Evolutionary conservation across 164 flowering plant genomes (phyloP).

Genomic region (Sedum album): DNA sequence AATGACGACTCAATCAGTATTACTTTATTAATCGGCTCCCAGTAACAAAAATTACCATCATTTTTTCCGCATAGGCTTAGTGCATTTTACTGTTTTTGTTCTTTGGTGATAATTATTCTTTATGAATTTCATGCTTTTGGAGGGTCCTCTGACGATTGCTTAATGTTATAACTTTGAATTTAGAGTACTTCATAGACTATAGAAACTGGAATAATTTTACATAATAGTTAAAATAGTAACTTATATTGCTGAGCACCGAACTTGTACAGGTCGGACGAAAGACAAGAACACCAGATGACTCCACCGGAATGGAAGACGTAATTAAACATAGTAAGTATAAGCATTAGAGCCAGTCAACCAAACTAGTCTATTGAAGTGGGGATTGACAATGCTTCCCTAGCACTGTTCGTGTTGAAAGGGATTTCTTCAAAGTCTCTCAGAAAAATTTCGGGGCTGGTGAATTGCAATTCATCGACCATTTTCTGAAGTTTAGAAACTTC

Average conservation of each 20-base stretch:
- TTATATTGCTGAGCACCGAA: background rate
- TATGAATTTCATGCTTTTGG: background rate
- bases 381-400: background rate
- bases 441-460: slow-evolving; percentile 21
- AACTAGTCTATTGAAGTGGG: slow-evolving; percentile 1
- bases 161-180: background rate
- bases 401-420: background rate
- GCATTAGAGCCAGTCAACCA: background rate
- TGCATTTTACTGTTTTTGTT: background rate
- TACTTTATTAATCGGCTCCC: background rate
- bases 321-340: background rate
- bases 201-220: background rate
- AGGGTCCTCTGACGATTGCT: background rate
- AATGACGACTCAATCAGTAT: background rate
- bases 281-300: background rate
- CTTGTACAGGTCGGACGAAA: background rate
- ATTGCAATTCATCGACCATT: slow-evolving; percentile 29
- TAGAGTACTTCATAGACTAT: background rate
- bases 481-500: slow-evolving; percentile 45
- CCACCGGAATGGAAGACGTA: background rate
- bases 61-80: slow-evolving; percentile 5
- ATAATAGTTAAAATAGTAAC: background rate
- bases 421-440: slow-evolving; percentile 30
- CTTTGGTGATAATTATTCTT: background rate
- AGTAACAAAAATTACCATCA: background rate